phyloP scores from a whole-genome alignment of 2,329 filamentous ascomycete genomes.

The Knufia fluminis region DNA sequence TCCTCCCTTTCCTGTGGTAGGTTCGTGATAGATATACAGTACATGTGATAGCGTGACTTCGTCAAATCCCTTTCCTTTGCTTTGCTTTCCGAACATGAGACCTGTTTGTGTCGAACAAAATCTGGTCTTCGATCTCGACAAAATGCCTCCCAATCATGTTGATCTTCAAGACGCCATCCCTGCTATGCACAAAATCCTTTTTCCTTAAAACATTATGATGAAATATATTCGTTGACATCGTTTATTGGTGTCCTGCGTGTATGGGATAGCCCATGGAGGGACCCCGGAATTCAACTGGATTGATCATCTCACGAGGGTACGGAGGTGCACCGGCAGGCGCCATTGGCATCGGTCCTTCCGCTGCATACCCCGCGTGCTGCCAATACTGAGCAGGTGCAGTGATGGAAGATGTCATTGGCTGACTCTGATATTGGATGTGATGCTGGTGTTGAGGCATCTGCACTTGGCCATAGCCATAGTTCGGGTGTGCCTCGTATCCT shows the following conservation, averaged over 20 bases:
- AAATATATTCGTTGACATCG: conserved; percentile 6
- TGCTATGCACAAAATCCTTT: conserved; percentile 6
- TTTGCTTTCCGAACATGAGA: not conserved
- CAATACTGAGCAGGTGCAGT: conserved; percentile 27
- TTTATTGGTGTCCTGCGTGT: conserved; percentile 7
- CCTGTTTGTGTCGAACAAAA: not conserved
- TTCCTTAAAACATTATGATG: conserved; percentile 5
- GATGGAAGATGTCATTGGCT: conserved; percentile 26
- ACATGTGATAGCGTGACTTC: conserved; percentile 5
- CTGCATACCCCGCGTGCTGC: conserved; percentile 30
- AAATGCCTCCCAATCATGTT: conserved; percentile 1
- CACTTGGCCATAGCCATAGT: conserved; percentile 19
- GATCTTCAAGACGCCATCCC: not conserved
- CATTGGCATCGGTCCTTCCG: conserved; percentile 24
- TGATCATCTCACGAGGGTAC: conserved; percentile 16
- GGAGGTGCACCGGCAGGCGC: conserved; percentile 22
- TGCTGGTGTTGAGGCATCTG: conserved; percentile 12
- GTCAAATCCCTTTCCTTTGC: not conserved
- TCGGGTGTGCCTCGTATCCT: conserved; percentile 14
- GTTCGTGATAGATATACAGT: conserved; percentile 6
- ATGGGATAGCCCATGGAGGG: conserved; percentile 15
- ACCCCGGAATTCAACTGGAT: conserved; percentile 14
- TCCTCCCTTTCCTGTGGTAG: not conserved
- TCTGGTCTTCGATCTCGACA: not conserved
- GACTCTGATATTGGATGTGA: conserved; percentile 2